Conservation (phyloP, 2,329 filamentous ascomycete species). For the Rhynchosporium graminicola region DNA sequence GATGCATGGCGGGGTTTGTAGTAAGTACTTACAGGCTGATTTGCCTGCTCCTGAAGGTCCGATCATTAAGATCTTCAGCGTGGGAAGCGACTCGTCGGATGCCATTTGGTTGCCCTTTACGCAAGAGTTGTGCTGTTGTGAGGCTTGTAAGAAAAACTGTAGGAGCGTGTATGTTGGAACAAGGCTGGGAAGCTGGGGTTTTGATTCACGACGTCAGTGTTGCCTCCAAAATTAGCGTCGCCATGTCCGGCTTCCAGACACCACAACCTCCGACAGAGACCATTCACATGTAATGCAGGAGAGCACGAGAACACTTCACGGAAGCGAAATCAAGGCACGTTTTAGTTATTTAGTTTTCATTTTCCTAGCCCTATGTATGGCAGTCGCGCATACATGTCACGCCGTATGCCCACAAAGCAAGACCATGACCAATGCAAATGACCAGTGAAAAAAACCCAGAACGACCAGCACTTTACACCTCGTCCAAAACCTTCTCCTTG, state of each 20-base stretch:
- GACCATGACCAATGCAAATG: constrained; percentile 40
- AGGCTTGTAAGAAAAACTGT: not conserved
- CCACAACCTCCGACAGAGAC: not conserved
- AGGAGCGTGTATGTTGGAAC: not conserved
- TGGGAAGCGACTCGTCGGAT: constrained; percentile 50
- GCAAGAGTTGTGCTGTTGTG: constrained; percentile 11
- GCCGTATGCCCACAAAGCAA: constrained; percentile 41
- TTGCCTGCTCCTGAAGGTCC: constrained; percentile 58
- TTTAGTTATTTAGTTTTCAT: constrained; percentile 39
- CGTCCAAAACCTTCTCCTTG: constrained; percentile 95
- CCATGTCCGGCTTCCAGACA: not conserved
- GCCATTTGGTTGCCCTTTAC: constrained; percentile 41
- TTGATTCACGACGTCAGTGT: constrained; percentile 28
- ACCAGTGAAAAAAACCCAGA: constrained; percentile 38
- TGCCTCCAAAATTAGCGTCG: not conserved
- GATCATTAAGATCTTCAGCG: constrained; percentile 56
- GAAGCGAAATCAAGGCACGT: constrained; percentile 18
- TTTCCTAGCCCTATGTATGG: constrained; percentile 40
- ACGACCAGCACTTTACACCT: constrained; percentile 67
- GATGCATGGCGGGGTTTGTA: constrained; percentile 1
- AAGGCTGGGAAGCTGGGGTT: constrained; percentile 17
- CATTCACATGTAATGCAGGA: constrained; percentile 14
- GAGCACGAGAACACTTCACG: constrained; percentile 11
- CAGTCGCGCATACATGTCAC: constrained; percentile 39
- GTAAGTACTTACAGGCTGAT: constrained; percentile 50